These are phyloP conservation scores for Leccinum barrowsii DNA, from an alignment of 768 basidiomycete species.

Conservation along the genomic window DNA sequence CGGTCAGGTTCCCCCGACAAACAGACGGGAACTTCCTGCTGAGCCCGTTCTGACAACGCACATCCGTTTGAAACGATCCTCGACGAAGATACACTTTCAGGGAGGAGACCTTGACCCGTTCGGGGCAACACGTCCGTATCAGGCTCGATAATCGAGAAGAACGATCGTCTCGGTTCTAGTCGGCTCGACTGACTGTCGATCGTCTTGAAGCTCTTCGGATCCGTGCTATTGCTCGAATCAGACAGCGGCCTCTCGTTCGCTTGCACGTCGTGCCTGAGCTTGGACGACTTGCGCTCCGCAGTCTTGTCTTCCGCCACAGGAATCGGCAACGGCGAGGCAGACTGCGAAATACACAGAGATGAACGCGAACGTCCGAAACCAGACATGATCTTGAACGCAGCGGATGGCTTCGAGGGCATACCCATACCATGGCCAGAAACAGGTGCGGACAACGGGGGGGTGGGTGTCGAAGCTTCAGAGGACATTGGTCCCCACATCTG, in stretches of 20 bases:
- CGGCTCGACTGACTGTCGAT: constrained; percentile 44
- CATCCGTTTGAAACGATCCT: constrained; percentile 11
- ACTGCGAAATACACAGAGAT: constrained; percentile 37
- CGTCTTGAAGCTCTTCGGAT: constrained; percentile 56
- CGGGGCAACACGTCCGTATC: constrained; percentile 22
- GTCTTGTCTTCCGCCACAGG: constrained; percentile 23
- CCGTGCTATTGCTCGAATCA: constrained; percentile 55
- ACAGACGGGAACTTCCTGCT: constrained; percentile 10
- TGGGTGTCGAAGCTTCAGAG: constrained; percentile 55
- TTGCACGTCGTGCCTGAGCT: constrained; percentile 35
- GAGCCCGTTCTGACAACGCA: constrained; percentile 6
- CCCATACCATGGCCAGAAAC: constrained; percentile 15
- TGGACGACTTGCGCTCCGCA: constrained; percentile 32
- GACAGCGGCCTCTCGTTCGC: constrained; percentile 52
- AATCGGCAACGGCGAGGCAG: constrained; percentile 29
- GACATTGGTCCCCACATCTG: constrained; percentile 39
- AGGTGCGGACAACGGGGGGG: constrained; percentile 34
- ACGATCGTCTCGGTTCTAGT: constrained; percentile 35
- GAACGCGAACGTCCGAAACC: constrained; percentile 64
- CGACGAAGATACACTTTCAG: constrained; percentile 22
- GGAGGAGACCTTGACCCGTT: constrained; percentile 5
- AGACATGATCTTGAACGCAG: constrained; percentile 61
- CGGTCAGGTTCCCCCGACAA: constrained; percentile 14
- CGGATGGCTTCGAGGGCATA: constrained; percentile 42
- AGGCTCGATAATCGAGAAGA: constrained; percentile 32